Evolutionary conservation across 768 basidiomycete genomes (phyloP).

Genomic region (Pulveroboletus sp.): DNA sequence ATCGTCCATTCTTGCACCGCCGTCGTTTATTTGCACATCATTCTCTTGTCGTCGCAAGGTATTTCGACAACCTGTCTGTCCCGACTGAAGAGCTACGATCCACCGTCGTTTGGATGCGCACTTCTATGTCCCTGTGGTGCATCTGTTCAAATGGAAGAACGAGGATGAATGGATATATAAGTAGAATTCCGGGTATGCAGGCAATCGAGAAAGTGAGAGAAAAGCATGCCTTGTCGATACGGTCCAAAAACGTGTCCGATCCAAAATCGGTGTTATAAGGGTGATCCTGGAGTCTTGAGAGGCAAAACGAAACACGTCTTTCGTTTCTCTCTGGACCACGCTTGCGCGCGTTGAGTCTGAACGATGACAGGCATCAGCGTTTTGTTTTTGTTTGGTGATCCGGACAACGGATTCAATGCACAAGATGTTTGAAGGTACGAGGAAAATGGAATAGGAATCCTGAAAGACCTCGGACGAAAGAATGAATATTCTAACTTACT

Average conservation of each 20-base stretch:
- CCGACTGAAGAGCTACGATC: conserved; percentile 2
- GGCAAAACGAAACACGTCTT: conserved; percentile 36
- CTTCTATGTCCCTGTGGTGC: conserved; percentile 1
- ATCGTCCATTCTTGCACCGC: not conserved
- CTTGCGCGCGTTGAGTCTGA: conserved; percentile 42
- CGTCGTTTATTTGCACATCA: not conserved
- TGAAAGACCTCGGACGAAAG: not conserved
- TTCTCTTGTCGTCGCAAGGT: not conserved
- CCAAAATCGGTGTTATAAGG: not conserved
- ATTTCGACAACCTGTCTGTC: no score
- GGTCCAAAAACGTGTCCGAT: not conserved
- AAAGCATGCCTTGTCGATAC: conserved; percentile 4
- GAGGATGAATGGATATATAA: not conserved
- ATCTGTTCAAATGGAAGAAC: no score
- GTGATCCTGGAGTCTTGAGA: conserved; percentile 33
- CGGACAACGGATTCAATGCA: not conserved
- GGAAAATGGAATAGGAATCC: not conserved
- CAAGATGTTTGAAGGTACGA: not conserved
- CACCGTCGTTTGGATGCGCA: conserved; percentile 12
- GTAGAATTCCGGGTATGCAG: not conserved
- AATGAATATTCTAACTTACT: conserved; percentile 17
- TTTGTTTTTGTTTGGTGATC: not conserved
- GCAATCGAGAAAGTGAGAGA: not conserved
- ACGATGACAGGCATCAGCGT: not conserved
- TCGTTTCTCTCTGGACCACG: conserved; percentile 31